Evolutionary conservation across 371 early-diverging fungal genomes (phyloP), one percentile per base, ranked within the genome.

Genomic region (Actinomortierella ambigua): DNA sequence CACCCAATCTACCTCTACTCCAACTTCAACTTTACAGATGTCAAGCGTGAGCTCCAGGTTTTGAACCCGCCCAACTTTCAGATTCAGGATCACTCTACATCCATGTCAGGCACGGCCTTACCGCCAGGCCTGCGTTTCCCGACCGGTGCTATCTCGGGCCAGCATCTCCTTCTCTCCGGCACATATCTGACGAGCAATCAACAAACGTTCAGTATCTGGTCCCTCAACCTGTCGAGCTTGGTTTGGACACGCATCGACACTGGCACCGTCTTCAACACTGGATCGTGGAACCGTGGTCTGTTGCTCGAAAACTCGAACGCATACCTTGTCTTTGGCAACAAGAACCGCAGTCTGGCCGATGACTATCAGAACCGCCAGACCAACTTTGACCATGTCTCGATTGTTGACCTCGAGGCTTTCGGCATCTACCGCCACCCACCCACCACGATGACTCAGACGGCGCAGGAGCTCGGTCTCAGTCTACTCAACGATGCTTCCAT

Each of bases 61-160:
- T 79, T 93, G 34, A 78, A 73, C 42, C 81, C 86, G 2, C 81
- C 88, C 41, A 69, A 63, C 46, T 84, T 83, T 53, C 75, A 78
- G 24, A 78, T 90, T 17, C 81, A 78, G 50, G 86, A 90, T 59
- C 83, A 90, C 44, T 89, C 90, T 1, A 68, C 76, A 3, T 82
- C 80, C 20, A 88, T 90, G 82, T 75, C 84, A 0, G 90, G 90
- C 20, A 73, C 76, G 5, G 53, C 69, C 9, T 63, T 88, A 49
- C 93, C 93, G 17, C 93, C 93, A 2, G 93, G 92, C 3, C 80
- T 93, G 50, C 85, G 93, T 17, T 93, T 93, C 54, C 93, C 93
- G 9, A 84, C 86, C 17, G 87, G 85, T 1, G 77, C 82, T 44
- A 62, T 88, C 18, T 63, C 88, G 4, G 90, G 91, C 17, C 90